Evolutionary conservation across 2,329 filamentous ascomycete genomes (phyloP), one percentile per base, ranked within the genome.

Genomic region (Fusarium domesticum): DNA sequence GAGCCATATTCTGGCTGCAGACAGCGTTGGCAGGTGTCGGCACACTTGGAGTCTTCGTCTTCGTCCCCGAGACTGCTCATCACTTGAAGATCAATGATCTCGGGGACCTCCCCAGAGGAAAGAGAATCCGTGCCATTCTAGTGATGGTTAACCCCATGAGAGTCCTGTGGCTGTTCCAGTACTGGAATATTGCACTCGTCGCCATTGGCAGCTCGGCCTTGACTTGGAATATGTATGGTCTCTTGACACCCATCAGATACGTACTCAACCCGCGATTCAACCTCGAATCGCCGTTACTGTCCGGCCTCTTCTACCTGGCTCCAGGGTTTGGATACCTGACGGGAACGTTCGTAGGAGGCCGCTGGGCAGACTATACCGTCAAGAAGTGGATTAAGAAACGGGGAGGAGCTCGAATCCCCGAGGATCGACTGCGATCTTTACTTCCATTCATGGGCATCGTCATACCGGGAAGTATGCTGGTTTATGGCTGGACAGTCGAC

Each of bases 1-100:
- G 85, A 15, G 78, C 79, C 33, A 88, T 90, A 41, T 90, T 89
- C 68, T 90, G 85, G 82, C 70, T 91, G 0, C 86, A 90, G 60
- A 81, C 83, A 1, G 85, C 77, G 0, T 72, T 89, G 6, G 83
- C 82, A 0, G 84, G 77, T 2, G 60, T 77, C 0, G 83, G 79
- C 1, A 71, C 76, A 0, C 16, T 83, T 0, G 75, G 83, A 1
- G 75, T 86, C 23, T 76, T 80, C 52, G 80, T 87, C 54, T 68
- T 88, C 11, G 74, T 90, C 10, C 84, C 84, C 0, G 86, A 91
- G 62, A 91, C 86, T 1, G 84, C 87, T 39, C 83, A 85, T 45
- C 74, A 78, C 48, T 81, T 76, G 58, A 78, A 78, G 45, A 78
- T 79, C 16, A 69, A 76, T 6, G 83, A 89, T 33, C 70, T 90